Base-by-base conservation (phyloP, 176 grass and related monocot species). In the Cenchrus americanus region DNA sequence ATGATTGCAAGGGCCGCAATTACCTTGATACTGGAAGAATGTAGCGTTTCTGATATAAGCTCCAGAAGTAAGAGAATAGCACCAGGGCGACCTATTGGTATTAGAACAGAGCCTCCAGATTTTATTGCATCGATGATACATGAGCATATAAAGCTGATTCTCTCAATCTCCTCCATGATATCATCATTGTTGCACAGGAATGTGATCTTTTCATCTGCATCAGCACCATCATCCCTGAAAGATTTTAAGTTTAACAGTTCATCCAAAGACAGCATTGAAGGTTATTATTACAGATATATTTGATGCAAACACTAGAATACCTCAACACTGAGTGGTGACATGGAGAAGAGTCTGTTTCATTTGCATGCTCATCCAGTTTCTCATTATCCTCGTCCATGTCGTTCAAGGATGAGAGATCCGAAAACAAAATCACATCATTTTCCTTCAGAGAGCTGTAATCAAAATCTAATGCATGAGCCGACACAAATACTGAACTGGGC, bases 341-440 rank as follows among this genome's bases (percentile, higher is more conserved):
- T 58, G 80, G 65, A 1, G 48, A 63, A 82, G 73, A 49, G 17
- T 79, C 80, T 67, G 69, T 86, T 62, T 85, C 77, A 70, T 58
- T 30, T 77, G 18, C 67, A 91, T 37, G 47, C 58, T 84, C 76
- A 54, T 59, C 52, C 30, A 75, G 52, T 72, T 87, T 80, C 53
- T 81, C 66, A 62, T 60, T 70, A 79, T 90, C 85, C 62, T 81
- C 80, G 85, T 87, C 67, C 58, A 89, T 92, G 82, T 13, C 53
- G 79, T 57, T 75, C 70, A 95, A 77, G 59, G 84, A 95, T 71
- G 96, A 95, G 70, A 93, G 73, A 90, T 95, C 96, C 58, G 93
- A 95, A 91, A 95, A 98, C 64, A 98, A 66, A 63, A 98, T 62
- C 59, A 93, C 34, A 92, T 98, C 91, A 61, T 90, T 92, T 77